Conservation (phyloP, 192 early-diverging fungal genomes). For the Entomortierella lignicola region DNA sequence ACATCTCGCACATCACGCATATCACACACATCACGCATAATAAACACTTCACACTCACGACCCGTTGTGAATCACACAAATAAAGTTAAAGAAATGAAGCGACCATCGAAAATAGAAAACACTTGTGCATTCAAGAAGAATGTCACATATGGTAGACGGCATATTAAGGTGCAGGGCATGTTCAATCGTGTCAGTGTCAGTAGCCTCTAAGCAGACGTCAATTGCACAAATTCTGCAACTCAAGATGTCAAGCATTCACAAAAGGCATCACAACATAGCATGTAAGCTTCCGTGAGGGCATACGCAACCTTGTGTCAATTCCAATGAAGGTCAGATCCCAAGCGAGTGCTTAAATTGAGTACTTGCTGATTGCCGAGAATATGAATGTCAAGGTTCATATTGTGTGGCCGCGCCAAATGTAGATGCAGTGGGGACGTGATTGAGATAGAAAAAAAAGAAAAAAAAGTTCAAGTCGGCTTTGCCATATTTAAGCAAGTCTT, state of each 20-base stretch:
- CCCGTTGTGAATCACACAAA: not conserved
- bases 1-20: not conserved
- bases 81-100: not conserved
- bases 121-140: not conserved
- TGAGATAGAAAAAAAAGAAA: too few relatives aligned
- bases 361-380: not conserved
- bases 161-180: not conserved
- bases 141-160: not conserved
- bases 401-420: not conserved
- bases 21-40: not conserved
- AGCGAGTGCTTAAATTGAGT: not conserved
- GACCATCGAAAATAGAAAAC: not conserved
- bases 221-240: not conserved
- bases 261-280: conserved; percentile 8
- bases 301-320: conserved; percentile 41
- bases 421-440: not conserved
- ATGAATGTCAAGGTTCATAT: not conserved
- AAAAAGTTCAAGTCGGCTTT: not conserved
- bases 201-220: not conserved
- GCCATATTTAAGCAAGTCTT: not conserved
- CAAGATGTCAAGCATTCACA: conserved; percentile 3
- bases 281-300: conserved; percentile 24
- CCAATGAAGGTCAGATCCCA: not conserved
- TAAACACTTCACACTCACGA: not conserved
- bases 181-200: not conserved